Evolutionary conservation across 768 basidiomycete genomes (phyloP).

Genomic region (Trametes sanguinea): DNA sequence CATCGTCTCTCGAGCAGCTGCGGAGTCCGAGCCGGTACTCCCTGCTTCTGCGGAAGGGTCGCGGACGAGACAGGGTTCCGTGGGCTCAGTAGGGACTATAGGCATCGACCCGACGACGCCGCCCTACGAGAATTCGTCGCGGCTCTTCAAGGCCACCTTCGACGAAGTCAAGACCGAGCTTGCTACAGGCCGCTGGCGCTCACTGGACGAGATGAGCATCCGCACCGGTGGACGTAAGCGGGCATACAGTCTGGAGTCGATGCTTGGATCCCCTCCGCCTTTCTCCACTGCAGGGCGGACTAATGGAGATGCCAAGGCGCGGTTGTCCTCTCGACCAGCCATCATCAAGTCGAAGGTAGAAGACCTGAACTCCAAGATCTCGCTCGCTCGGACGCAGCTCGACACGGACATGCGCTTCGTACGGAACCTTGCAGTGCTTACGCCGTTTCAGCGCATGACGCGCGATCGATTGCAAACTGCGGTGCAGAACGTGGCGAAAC

Average conservation of each 20-base stretch:
- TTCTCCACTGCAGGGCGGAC: conserved; percentile 16
- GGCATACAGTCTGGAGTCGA: conserved; percentile 37
- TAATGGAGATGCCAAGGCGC: conserved; percentile 24
- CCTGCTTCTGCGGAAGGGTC: not conserved
- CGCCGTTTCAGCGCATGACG: conserved; percentile 85
- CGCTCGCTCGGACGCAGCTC: conserved; percentile 55
- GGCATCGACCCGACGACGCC: conserved; percentile 51
- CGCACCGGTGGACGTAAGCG: conserved; percentile 32
- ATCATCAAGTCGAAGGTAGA: conserved; percentile 61
- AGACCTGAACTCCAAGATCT: conserved; percentile 63
- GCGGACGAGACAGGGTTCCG: conserved; percentile 5
- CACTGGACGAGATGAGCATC: conserved; percentile 34
- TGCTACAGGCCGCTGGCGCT: conserved; percentile 49
- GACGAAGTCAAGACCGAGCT: conserved; percentile 85
- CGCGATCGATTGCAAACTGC: conserved; percentile 70
- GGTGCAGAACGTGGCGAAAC: conserved; percentile 63
- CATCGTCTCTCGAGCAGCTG: conserved; percentile 6
- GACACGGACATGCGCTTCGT: conserved; percentile 70
- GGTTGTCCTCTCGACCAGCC: conserved; percentile 54
- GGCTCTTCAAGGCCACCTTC: conserved; percentile 80
- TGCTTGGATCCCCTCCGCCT: conserved; percentile 18
- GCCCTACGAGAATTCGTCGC: conserved; percentile 55
- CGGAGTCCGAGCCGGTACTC: conserved; percentile 7
- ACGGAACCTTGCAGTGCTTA: conserved; percentile 80
- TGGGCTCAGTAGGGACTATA: conserved; percentile 31